A percentile compares a stretch with the other conserved stretches of the same genome.
Conservation (phyloP, 2,329 filamentous ascomycete species). For the Aschersonia sp. region DNA sequence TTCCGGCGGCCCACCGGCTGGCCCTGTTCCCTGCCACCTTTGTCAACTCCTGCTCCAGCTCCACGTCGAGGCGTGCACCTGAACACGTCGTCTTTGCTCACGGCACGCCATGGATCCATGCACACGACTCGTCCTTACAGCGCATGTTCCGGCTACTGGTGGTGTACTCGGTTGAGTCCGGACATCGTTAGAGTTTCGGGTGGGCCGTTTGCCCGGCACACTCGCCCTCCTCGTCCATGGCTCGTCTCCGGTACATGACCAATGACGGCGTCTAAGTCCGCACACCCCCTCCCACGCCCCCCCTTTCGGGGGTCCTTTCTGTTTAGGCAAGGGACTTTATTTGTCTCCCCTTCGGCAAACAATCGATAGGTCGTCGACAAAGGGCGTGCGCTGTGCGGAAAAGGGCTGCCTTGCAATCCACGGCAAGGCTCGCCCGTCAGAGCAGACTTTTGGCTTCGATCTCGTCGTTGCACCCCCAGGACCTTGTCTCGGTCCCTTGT, state of each 20-base stretch:
- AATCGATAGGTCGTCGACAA: constrained; percentile 11
- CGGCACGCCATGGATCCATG: not conserved
- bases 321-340: constrained; percentile 1
- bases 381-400: constrained; percentile 1
- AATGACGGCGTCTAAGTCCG: not conserved
- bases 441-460: too few species aligned
- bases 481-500: constrained; percentile 6
- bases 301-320: not conserved
- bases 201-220: constrained; percentile 4
- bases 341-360: constrained; percentile 16
- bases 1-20: not conserved
- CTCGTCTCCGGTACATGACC: constrained; percentile 14
- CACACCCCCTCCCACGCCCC: constrained; percentile 1
- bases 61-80: too few species aligned
- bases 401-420: too few species aligned
- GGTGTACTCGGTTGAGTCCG: constrained; percentile 3
- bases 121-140: constrained; percentile 1
- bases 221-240: constrained; percentile 3
- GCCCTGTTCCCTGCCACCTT: too few species aligned
- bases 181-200: constrained; percentile 1
- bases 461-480: too few species aligned
- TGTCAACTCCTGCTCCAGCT: not conserved
- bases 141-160: constrained; percentile 3
- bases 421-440: too few species aligned
- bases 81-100: not conserved